Evolutionary conservation across 2,329 filamentous ascomycete species (phyloP), one percentile per base, ranked within the genome.

Genomic region (Setomelanomma holmii): DNA sequence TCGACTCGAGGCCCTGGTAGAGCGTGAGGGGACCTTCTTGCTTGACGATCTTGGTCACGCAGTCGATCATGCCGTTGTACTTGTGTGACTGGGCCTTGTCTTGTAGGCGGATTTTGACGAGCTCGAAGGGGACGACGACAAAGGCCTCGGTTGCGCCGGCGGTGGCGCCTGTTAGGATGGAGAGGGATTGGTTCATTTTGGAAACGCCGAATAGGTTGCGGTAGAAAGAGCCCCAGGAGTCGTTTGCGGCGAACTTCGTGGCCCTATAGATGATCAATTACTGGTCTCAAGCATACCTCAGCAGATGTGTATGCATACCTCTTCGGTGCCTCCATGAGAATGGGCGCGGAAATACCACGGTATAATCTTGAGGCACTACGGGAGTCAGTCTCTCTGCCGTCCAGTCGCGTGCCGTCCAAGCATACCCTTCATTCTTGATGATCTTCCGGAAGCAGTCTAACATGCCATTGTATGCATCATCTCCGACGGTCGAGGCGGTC

Each of bases 171-270:
- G 95, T 99, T 45, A 99, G 85, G 61, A 97, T 86, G 20, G 95
- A 96, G 53, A 99, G 86, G 1, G 86, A 85, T 79, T 99, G 95
- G 72, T 85, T 98, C 88, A 96, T 95, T 80, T 96, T 90, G 50
- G 86, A 77, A 49, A 89, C 83, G 62, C 90, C 91, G 74, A 99
- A 98, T 44, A 89, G 75, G 64, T 89, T 89, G 73, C 92, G 90
- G 82, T 96, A 99, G 78, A 97, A 85, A 78, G 92, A 87, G 69
- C 95, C 95, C 95, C 95, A 99, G 76, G 93, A 91, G 76, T 99
- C 95, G 79, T 99, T 99, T 79, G 95, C 95, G 40, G 95, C 93
- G 78, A 99, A 99, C 79, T 99, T 99, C 81, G 91, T 98, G 38
- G 93, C 93, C 79, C 92, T 85, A 54, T 35, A 23, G 30, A 21